Evolutionary conservation across 1,139 yeast species (phyloP), one percentile per base, ranked within the genome.

Genomic region (Hansenula lynferdii): DNA sequence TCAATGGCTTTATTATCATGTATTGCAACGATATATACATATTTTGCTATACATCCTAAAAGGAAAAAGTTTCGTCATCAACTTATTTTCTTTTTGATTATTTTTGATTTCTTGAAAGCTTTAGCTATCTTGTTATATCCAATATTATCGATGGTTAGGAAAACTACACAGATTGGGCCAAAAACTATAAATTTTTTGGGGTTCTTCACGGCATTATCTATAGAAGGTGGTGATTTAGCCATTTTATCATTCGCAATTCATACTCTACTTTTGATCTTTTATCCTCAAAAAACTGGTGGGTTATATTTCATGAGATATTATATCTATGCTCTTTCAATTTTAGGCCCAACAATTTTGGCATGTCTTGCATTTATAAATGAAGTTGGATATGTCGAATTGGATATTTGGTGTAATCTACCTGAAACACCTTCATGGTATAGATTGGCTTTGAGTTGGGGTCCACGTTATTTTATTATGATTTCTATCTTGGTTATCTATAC

Each of bases 171-270:
- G 54, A 68, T 70, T 38, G 75, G 75, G 49, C 62, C 67, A 18
- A 65, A 62, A 28, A 79, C 85, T 48, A 79, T 86, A 51, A 80
- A 84, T 54, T 80, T 80, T 12, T 76, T 86, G 34, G 97, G 96
- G 5, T 89, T 85, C 67, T 80, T 87, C 60, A 83, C 96, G 1
- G 86, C 94, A 2, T 70, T 80, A 29, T 74, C 90, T 24, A 83
- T 85, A 22, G 95, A 87, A 59, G 96, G 95, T 14, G 89, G 94
- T 3, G 97, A 89, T 61, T 60, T 86, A 32, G 94, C 95, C 20
- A 89, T 89, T 36, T 64, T 87, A 33, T 73, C 85, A 25, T 83
- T 89, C 61, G 96, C 97, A 2, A 61, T 87, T 17, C 96, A 89
- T 59, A 83, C 92, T 8, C 87, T 80, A 30, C 59, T 89, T 33